Evolutionary conservation across 768 basidiomycete species (phyloP).

Genomic region (Termitomyces sp.): DNA sequence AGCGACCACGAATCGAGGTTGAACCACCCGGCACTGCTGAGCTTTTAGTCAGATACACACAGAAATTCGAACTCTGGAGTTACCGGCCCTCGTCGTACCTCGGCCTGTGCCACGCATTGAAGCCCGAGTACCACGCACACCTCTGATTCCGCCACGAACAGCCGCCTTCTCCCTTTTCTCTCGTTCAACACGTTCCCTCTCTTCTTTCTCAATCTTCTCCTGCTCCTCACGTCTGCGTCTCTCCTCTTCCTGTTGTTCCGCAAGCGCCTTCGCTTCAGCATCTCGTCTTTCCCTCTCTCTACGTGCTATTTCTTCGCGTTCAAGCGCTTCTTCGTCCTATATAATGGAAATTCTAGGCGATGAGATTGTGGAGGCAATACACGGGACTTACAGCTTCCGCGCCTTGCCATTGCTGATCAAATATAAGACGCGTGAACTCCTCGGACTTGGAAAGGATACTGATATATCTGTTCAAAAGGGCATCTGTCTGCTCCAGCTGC

Average conservation of each 20-base stretch:
- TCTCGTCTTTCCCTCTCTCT: conserved; percentile 35
- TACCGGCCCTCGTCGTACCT: conserved; percentile 33
- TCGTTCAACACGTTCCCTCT: conserved; percentile 35
- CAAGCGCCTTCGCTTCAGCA: conserved; percentile 38
- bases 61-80: background rate
- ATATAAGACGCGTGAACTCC: conserved; percentile 58
- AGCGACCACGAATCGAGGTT: conserved; percentile 5
- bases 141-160: conserved; percentile 54
- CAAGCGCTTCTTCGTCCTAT: conserved; percentile 57
- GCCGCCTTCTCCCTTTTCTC: conserved; percentile 37
- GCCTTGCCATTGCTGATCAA: conserved; percentile 75
- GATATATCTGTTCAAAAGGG: conserved; percentile 71
- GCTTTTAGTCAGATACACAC: background rate
- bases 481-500: conserved; percentile 69
- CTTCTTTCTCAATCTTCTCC: conserved; percentile 35
- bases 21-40: conserved; percentile 1
- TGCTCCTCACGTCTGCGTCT: conserved; percentile 44
- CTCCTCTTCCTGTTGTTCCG: conserved; percentile 31
- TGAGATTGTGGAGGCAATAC: background rate
- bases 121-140: conserved; percentile 68
- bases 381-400: conserved; percentile 55
- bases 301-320: conserved; percentile 42
- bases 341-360: background rate
- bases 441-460: conserved; percentile 66
- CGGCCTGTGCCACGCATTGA: conserved; percentile 46